Evolutionary conservation across 108 stramenopile species (phyloP), one percentile per base, ranked within the genome.

Genomic region (Skeletonema grethae): DNA sequence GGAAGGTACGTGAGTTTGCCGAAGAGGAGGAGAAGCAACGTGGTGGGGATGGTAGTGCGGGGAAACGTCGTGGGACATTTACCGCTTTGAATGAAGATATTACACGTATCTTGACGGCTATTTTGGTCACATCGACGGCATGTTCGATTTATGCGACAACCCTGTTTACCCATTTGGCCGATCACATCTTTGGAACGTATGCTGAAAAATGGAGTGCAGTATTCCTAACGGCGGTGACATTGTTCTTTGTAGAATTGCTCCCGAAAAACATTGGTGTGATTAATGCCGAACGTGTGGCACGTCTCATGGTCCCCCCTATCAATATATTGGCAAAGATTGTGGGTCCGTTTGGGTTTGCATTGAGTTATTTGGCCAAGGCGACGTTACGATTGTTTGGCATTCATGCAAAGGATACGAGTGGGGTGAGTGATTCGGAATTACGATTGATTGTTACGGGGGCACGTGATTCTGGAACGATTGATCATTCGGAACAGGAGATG

Each of bases 1-100:
- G 97, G 97, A 97, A 97, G 73, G 92, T 97, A 8, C 84, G 89
- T 16, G 96, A 98, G 75, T 97, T 98, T 71, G 98, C 96, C 60
- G 95, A 96, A 76, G 96, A 97, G 65, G 98, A 98, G 75, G 94
- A 89, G 63, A 94, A 94, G 57, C 63, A 63, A 15, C 41, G 32
- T 1, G 25, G 57, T 0, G 28, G 79, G 70, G 22, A 2, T 20
- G 32, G 62, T 20, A 71, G 73, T 25, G 31, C 3, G 4, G 56
- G 70, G 29, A 38, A 39, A 46, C 62, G 73, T 5, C 63, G 77
- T 25, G 93, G 95, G 16, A 88, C 93, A 1, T 98, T 98, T 77
- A 87, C 89, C 57, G 83, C 91, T 6, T 68, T 98, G 20, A 92
- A 96, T 72, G 85, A 91, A 70, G 96, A 98, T 65, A 97, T 98